Conservation (phyloP, 805 yeast species). For the Wickerhamomyces silvicola region DNA sequence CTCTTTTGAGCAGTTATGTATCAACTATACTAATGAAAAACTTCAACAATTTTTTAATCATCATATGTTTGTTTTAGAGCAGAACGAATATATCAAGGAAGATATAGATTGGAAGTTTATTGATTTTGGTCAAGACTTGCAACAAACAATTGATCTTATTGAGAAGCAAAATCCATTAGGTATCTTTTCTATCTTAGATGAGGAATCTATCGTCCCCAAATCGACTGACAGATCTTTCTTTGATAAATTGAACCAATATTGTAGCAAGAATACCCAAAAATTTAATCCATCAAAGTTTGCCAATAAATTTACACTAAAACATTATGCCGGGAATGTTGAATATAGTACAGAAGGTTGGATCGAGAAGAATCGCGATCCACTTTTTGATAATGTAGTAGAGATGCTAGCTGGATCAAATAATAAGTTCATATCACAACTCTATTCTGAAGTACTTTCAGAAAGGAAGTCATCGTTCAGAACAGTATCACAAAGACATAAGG, state of each 20-base stretch:
- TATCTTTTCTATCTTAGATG: constrained; percentile 79
- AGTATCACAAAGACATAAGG: constrained; percentile 83
- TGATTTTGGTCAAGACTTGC: constrained; percentile 92
- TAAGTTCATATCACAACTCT: constrained; percentile 48
- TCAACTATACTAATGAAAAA: constrained; percentile 95
- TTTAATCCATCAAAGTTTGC: constrained; percentile 70
- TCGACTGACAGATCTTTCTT: constrained; percentile 79
- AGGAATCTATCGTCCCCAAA: constrained; percentile 91
- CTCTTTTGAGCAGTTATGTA: constrained; percentile 95
- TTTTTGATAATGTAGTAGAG: constrained; percentile 65
- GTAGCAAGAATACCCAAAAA: constrained; percentile 48
- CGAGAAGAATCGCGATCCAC: constrained; percentile 89
- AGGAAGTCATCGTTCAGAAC: constrained; percentile 52
- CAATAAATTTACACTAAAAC: constrained; percentile 77
- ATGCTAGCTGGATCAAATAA: constrained; percentile 55
- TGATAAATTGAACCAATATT: constrained; percentile 64
- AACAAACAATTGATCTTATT: constrained; percentile 88
- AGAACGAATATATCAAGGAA: constrained; percentile 89
- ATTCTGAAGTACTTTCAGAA: constrained; percentile 32
- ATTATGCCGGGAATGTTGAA: constrained; percentile 96
- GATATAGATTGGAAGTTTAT: constrained; percentile 95
- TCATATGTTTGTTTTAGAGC: constrained; percentile 95
- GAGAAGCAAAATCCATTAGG: constrained; percentile 74
- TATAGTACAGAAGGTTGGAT: constrained; percentile 90
- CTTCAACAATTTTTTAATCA: constrained; percentile 96